Evolutionary conservation across 73 alveolate species (phyloP), one percentile per base, ranked within the genome.

Genomic region (Symbiodinium natans): DNA sequence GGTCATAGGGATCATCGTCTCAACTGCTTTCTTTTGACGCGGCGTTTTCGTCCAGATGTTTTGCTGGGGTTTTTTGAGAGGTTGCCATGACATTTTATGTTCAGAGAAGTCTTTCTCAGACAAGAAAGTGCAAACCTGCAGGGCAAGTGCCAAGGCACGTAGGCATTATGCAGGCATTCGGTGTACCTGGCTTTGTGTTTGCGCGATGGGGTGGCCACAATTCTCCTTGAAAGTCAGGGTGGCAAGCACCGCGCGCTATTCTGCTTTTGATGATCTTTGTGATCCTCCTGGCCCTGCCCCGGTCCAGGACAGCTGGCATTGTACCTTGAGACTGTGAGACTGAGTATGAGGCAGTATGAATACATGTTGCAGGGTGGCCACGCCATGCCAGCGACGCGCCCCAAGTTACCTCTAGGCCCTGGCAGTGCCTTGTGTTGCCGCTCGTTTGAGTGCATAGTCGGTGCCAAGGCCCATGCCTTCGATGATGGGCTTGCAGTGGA

Each of bases 191-290:
- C n/a, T n/a, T n/a, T n/a, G n/a, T n/a, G n/a, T n/a, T n/a, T n/a
- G n/a, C n/a, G n/a, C n/a, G n/a, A n/a, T n/a, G n/a, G n/a, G n/a
- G n/a, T n/a, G n/a, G n/a, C n/a, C n/a, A n/a, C n/a, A n/a, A n/a
- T n/a, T n/a, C n/a, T n/a, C n/a, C n/a, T n/a, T n/a, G n/a, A n/a
- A n/a, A n/a, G n/a, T n/a, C 97, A 42, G 95, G 73, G 33, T 29
- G 23, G 93, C 63, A 59, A 29, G 73, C 13, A 39, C 34, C 0
- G 97, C 88, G 11, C 97, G 97, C 46, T 90, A 41, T 40, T 90
- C 97, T 21, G 97, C 97, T 68, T 90, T 90, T 40, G 97, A 90
- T 42, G 97, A 90, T n/a, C 97, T 90, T 7, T 90, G 97, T 41
- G 97, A 90, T 31, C 97, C 97, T 21, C 97, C 95, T 15, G 46